Base-by-base conservation (phyloP, 2,329 filamentous ascomycete species). In the Clonostachys rhizophaga region DNA sequence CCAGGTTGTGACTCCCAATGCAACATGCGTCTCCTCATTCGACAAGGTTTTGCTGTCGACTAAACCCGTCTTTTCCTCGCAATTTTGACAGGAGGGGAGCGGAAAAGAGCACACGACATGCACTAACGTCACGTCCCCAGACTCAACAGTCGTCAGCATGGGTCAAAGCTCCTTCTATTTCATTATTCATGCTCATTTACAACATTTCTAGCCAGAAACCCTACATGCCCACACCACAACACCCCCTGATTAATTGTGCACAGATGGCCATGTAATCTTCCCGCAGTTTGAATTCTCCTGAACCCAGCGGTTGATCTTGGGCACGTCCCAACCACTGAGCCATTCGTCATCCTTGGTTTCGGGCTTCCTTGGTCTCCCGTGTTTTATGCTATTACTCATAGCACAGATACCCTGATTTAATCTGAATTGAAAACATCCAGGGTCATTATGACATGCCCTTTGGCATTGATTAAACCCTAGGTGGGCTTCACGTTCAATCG, bases 381-480 rank as follows among this genome's bases (percentile, higher is more conserved):
- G 58, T 50, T 55, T 62, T 51, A 74, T 64, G 7, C 59, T 58
- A 46, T 53, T 54, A 46, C 60, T 55, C 33, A 68, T 59, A 6
- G 56, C 52, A 52, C 72, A 76, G 39, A 68, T 53, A 30, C 65
- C 60, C n/a, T 68, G 53, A 33, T 61, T 55, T 54, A 63, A 75
- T 33, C 59, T 59, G 52, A 63, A 75, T 52, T 72, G 69, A 51
- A 73, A 64, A 58, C 72, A 76, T 9, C 56, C 48, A 1, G 50
- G 34, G 34, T 60, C 45, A 41, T 56, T 61, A 39, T 67, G 54
- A 55, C 79, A 83, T 3, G 71, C 70, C 30, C 55, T 56, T 4
- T 60, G 62, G 56, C 76, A 81, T 45, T 68, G 52, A 3, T 72
- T 67, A 40, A 66, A 65, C 35, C 63, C 69, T 43, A 54, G 48